Conservation (phyloP, 495 filamentous ascomycete genomes). For the Xylaria telfairii region DNA sequence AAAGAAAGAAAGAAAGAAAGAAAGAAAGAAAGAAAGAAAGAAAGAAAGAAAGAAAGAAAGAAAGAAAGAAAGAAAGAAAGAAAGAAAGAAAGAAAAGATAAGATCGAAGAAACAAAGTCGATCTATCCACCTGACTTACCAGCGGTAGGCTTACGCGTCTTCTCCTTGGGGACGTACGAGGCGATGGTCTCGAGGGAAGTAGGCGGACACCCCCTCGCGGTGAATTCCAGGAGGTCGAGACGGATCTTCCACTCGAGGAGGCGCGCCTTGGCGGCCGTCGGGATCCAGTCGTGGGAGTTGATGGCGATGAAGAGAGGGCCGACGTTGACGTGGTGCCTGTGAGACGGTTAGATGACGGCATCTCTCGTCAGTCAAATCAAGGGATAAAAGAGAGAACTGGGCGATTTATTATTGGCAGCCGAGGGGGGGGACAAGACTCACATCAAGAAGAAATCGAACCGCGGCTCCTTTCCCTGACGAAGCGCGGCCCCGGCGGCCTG, state of each 20-base stretch:
- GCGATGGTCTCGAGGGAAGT: constrained; percentile 61
- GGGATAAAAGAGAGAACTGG: neutral
- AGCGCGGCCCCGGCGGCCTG: constrained; percentile 66
- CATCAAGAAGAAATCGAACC: constrained; percentile 85
- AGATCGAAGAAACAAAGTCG: neutral
- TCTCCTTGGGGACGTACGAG: constrained; percentile 54
- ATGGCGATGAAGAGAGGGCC: constrained; percentile 48
- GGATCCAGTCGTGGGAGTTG: constrained; percentile 48
- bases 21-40: no score
- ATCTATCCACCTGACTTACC: constrained; percentile 12
- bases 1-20: no score
- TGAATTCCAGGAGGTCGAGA: constrained; percentile 71
- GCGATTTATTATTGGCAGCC: no score
- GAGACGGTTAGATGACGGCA: no score
- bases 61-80: neutral
- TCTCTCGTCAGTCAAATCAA: no score
- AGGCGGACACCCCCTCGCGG: constrained; percentile 62
- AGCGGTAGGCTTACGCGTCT: constrained; percentile 6
- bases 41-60: no score
- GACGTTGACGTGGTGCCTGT: constrained; percentile 53
- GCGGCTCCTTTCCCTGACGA: constrained; percentile 65
- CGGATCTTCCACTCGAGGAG: constrained; percentile 79
- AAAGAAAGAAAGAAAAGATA: neutral
- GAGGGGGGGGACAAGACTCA: constrained; percentile 40
- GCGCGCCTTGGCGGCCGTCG: constrained; percentile 59